Evolutionary conservation across 805 yeast genomes (phyloP), one percentile per base, ranked within the genome.

Genomic region (Metschnikowia aberdeeniae): DNA sequence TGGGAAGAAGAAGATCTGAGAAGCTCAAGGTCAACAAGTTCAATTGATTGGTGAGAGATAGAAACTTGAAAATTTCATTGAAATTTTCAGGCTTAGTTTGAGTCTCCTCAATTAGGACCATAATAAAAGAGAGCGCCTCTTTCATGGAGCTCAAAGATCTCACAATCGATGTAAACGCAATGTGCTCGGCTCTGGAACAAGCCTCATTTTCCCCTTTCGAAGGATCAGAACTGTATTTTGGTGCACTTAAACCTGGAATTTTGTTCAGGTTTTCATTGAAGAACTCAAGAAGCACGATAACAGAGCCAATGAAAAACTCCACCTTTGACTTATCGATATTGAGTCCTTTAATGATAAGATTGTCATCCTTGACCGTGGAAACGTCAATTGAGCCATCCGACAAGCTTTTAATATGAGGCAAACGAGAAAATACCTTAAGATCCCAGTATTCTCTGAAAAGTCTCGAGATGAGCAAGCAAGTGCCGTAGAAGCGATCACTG

Each of bases 401-500:
- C 48, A 51, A 67, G 38, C 63, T 51, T 51, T 63, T 74, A 63
- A 64, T 62, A 46, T 75, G 66, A 19, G 73, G 73, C 49, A 70
- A 63, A 6, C 72, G 59, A 14, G 68, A 64, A 54, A 92, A 86
- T 2, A 90, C 85, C 43, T 80, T 82, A 30, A 71, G 71, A 44
- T 74, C 75, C 99, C 99, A 93, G 38, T 81, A 72, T 14, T 82
- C 83, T 51, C 95, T 77, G 51, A 92, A 80, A 13, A 90, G 64
- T 54, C 98, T 77, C 1, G 96, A 77, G 28, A 89, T 71, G 47
- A 89, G 77, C 22, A 89, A 74, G 11, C 92, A 83, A 13, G 88
- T 78, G 38, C 97, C 98, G 61, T 88, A 90, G 57, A 90, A 89
- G 54, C 97, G 73, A 55, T 96, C 95, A 65, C 96, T 87, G 49